phyloP scores from a whole-genome alignment of 1,139 yeast genomes.

The Geotrichum carabidarum region DNA sequence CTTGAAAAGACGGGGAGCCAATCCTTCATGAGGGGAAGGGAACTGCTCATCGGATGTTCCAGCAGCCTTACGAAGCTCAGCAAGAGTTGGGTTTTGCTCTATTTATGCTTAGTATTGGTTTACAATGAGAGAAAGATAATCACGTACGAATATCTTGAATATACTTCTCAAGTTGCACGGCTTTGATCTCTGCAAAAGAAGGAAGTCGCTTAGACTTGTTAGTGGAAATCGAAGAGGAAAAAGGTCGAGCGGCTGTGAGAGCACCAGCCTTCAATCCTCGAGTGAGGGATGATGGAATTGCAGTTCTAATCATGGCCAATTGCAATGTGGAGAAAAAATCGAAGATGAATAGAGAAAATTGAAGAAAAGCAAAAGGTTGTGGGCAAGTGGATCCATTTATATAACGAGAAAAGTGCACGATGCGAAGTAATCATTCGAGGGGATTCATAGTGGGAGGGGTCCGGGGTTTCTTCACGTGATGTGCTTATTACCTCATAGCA shows the following conservation, averaged over 20 bases:
- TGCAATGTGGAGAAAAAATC: neutral
- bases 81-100: constrained; percentile 15
- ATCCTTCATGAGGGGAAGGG: constrained; percentile 7
- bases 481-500: neutral
- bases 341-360: neutral
- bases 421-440: neutral
- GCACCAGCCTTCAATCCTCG: neutral
- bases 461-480: neutral
- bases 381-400: neutral
- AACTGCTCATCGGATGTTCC: constrained; percentile 15
- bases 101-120: neutral
- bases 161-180: constrained; percentile 35
- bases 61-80: constrained; percentile 23
- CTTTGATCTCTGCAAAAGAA: constrained; percentile 35
- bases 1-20: constrained; percentile 33
- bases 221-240: neutral
- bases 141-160: constrained; percentile 21
- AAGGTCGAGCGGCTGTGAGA: neutral
- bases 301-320: constrained; percentile 1
- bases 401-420: too few species aligned
- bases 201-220: constrained; percentile 29
- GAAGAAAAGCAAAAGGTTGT: neutral
- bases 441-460: neutral
- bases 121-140: neutral
- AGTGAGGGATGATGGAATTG: neutral